These are phyloP conservation scores for Aspergillus sp. DNA, from an alignment of 2,329 filamentous ascomycete species.

Conservation along the genomic window DNA sequence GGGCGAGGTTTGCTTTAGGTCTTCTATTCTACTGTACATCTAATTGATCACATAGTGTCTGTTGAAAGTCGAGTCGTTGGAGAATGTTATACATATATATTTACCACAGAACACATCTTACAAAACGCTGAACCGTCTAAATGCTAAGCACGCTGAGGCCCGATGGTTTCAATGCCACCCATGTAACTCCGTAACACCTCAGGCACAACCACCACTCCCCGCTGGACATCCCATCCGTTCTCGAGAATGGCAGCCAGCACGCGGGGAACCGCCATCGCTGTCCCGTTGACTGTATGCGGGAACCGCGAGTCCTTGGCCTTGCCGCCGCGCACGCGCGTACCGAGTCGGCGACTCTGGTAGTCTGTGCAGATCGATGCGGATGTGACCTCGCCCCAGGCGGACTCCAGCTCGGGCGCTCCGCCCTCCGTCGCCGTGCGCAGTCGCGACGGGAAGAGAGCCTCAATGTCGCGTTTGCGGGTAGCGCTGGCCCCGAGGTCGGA, in stretches of 20 bases:
- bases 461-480: slow-evolving; percentile 83
- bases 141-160: slow-evolving; percentile 14
- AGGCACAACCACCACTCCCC: slow-evolving; percentile 68
- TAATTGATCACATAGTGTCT: not conserved
- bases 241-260: slow-evolving; percentile 87
- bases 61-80: not conserved
- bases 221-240: slow-evolving; percentile 77
- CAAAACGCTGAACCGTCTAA: not conserved
- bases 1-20: not conserved
- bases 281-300: slow-evolving; percentile 91
- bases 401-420: slow-evolving; percentile 38
- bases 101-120: not conserved
- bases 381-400: slow-evolving; percentile 91
- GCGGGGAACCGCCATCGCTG: slow-evolving; percentile 84
- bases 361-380: slow-evolving; percentile 89
- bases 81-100: not conserved
- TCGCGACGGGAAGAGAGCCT: slow-evolving; percentile 87
- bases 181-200: slow-evolving; percentile 80
- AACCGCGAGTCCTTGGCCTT: slow-evolving; percentile 57
- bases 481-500: slow-evolving; percentile 87
- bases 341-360: slow-evolving; percentile 82
- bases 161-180: slow-evolving; percentile 69
- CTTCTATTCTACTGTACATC: not conserved
- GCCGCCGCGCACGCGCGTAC: slow-evolving; percentile 64
- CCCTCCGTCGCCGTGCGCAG: slow-evolving; percentile 26